Conservation (phyloP, 2,329 filamentous ascomycete species). For the Diaporthe longicolla region DNA sequence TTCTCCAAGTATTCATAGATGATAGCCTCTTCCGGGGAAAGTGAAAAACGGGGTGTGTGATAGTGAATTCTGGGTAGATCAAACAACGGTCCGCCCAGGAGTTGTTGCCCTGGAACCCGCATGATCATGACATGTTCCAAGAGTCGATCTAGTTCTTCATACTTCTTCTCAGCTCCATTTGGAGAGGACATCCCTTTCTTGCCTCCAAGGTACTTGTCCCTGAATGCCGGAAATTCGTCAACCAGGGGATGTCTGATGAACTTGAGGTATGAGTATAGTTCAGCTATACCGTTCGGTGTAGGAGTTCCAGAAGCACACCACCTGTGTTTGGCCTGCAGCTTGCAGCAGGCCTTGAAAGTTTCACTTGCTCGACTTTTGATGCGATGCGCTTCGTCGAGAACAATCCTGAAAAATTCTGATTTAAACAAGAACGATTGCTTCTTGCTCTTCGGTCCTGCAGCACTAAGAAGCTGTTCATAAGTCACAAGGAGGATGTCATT, state of each 20-base stretch:
- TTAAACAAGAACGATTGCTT: too few relatives aligned
- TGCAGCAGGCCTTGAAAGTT: background rate
- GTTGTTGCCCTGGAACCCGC: background rate
- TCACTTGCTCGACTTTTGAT: too few relatives aligned
- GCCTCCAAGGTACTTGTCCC: background rate
- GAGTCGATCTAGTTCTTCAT: background rate
- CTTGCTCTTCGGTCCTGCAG: too few relatives aligned
- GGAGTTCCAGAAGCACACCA: conserved; percentile 8
- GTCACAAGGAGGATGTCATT: background rate
- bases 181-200: background rate
- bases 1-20: background rate
- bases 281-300: conserved; percentile 4
- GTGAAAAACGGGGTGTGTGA: too few relatives aligned
- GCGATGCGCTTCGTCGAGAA: background rate
- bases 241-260: background rate
- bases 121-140: background rate
- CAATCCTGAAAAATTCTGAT: background rate
- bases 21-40: background rate
- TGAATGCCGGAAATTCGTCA: background rate
- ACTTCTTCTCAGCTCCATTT: background rate
- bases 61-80: too few relatives aligned
- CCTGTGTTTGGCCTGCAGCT: background rate
- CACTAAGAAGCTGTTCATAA: background rate
- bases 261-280: background rate
- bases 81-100: too few relatives aligned